Conservation (phyloP, 1,284 basidiomycete genomes). For the Pseudozyma sp. region DNA sequence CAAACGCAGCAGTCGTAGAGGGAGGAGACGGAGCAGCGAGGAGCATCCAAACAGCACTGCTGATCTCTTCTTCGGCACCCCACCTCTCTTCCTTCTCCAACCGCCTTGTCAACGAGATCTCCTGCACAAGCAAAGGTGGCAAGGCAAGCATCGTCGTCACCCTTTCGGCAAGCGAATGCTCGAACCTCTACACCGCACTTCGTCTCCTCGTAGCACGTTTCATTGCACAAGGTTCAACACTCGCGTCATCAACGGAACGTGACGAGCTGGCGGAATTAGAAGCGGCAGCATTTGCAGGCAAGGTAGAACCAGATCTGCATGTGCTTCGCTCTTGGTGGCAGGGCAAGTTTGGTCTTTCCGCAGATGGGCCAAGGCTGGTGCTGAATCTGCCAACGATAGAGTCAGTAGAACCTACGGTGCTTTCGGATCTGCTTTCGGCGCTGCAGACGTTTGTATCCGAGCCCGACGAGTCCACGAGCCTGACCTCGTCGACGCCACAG, state of each 20-base stretch:
- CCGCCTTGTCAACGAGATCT: constrained; percentile 41
- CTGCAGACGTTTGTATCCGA: constrained; percentile 45
- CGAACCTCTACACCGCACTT: constrained; percentile 39
- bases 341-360: constrained; percentile 12
- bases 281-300: constrained; percentile 34
- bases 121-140: constrained; percentile 7
- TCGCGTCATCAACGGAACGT: not conserved
- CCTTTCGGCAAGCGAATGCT: constrained; percentile 42
- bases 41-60: constrained; percentile 45
- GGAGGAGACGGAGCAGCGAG: constrained; percentile 7
- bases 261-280: constrained; percentile 14
- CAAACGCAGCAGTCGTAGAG: not conserved
- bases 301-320: constrained; percentile 38
- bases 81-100: constrained; percentile 38
- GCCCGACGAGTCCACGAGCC: not conserved
- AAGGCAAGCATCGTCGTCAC: constrained; percentile 36
- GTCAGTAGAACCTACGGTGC: constrained; percentile 41
- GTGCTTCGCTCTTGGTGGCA: constrained; percentile 35
- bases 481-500: constrained; percentile 9
- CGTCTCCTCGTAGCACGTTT: constrained; percentile 47
- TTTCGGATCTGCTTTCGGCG: constrained; percentile 42
- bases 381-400: constrained; percentile 46
- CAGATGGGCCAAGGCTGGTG: constrained; percentile 16
- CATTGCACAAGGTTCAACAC: constrained; percentile 29
- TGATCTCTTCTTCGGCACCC: constrained; percentile 46